Conservation (phyloP, 768 basidiomycete species). For the Termitomyces heimii region DNA sequence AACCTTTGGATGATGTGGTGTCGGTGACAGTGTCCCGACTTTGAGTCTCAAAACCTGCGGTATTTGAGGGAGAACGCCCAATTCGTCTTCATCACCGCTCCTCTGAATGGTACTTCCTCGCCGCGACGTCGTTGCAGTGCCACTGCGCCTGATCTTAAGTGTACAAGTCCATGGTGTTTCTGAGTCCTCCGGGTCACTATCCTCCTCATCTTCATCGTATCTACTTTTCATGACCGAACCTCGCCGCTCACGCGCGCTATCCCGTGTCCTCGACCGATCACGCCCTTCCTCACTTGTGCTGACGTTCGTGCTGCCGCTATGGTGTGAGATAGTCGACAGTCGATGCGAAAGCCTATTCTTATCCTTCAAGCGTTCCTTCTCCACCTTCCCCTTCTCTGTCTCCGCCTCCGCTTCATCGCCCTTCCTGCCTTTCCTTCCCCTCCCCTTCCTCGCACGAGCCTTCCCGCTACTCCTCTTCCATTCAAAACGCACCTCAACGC, state of each 20-base stretch:
- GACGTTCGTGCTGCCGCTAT: constrained; percentile 28
- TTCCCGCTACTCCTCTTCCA: constrained; percentile 50
- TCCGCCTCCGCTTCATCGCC: constrained; percentile 12
- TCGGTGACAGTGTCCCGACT: constrained; percentile 82
- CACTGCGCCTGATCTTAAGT: constrained; percentile 51
- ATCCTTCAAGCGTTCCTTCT: neutral
- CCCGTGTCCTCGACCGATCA: constrained; percentile 5
- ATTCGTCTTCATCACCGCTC: constrained; percentile 7
- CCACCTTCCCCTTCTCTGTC: constrained; percentile 5
- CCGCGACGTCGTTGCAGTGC: constrained; percentile 11
- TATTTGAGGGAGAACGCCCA: constrained; percentile 8
- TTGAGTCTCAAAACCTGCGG: constrained; percentile 46
- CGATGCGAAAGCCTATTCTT: constrained; percentile 35
- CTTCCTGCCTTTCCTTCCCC: constrained; percentile 18
- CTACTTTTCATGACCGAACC: neutral
- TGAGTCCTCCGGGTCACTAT: constrained; percentile 93
- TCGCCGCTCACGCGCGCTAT: constrained; percentile 2
- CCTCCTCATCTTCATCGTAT: constrained; percentile 45
- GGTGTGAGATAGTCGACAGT: constrained; percentile 34
- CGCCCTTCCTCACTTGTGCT: constrained; percentile 17
- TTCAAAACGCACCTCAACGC: constrained; percentile 72
- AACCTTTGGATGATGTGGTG: constrained; percentile 94
- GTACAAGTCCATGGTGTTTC: constrained; percentile 95
- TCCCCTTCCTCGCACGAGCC: constrained; percentile 28
- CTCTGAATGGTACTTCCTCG: constrained; percentile 7